Percentiles rank a stretch among this genome's conserved stretches.
Conservation (phyloP, 2,329 filamentous ascomycete genomes). For the Cercospora berteroae region DNA sequence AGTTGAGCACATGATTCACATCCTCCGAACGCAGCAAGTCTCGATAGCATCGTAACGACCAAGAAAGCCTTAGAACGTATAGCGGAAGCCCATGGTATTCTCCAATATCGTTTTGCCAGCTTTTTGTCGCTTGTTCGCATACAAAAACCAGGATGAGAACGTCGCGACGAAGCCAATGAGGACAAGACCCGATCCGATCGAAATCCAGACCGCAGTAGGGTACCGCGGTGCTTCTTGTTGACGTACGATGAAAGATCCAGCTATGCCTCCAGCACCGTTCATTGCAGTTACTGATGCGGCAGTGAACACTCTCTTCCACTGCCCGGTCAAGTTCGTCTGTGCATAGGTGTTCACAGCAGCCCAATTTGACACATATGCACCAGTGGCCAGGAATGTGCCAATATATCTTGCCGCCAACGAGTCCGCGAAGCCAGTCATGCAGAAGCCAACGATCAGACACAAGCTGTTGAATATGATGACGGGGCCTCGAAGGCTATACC, state of each 20-base stretch:
- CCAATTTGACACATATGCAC: slow-evolving; percentile 68
- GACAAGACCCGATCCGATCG: slow-evolving; percentile 51
- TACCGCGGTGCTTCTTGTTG: slow-evolving; percentile 62
- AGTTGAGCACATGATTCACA: background rate
- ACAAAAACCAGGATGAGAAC: slow-evolving; percentile 33
- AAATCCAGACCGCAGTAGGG: slow-evolving; percentile 65
- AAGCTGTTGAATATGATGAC: slow-evolving; percentile 64
- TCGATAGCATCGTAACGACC: background rate
- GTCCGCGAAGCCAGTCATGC: slow-evolving; percentile 61
- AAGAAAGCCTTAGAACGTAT: slow-evolving; percentile 41
- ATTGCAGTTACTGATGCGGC: slow-evolving; percentile 58
- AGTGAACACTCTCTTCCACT: slow-evolving; percentile 64
- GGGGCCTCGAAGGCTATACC: slow-evolving; percentile 58
- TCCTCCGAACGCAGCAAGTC: background rate
- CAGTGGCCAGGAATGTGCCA: slow-evolving; percentile 64
- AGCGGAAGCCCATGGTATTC: slow-evolving; percentile 45
- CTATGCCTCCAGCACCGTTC: slow-evolving; percentile 64
- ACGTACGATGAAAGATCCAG: slow-evolving; percentile 64
- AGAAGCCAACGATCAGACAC: slow-evolving; percentile 62
- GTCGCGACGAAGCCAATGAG: slow-evolving; percentile 31
- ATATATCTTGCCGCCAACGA: slow-evolving; percentile 63
- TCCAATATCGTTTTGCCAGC: slow-evolving; percentile 30
- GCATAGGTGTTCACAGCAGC: slow-evolving; percentile 63
- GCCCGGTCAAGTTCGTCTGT: slow-evolving; percentile 60
- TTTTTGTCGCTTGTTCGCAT: slow-evolving; percentile 32